Evolutionary conservation across 108 stramenopile genomes (phyloP).

Genomic region (Parietichytrium sp.): DNA sequence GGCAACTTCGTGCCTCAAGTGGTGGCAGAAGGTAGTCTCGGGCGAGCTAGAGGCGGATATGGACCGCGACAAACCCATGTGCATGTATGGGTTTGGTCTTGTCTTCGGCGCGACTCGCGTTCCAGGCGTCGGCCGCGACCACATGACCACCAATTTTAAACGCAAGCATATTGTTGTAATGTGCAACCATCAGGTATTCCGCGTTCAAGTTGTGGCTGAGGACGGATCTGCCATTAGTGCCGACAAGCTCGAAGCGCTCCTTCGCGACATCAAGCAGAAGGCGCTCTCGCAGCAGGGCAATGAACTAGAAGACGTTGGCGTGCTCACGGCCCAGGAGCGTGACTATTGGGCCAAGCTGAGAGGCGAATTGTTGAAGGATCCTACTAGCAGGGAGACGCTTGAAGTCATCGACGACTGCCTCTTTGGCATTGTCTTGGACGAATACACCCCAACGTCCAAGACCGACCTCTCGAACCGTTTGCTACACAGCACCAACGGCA

Average conservation of each 20-base stretch:
- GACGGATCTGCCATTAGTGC: slow-evolving; percentile 1
- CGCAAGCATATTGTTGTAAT: slow-evolving; percentile 45
- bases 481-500: slow-evolving; percentile 43
- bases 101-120: slow-evolving; percentile 44
- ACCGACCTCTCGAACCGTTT: slow-evolving; percentile 28
- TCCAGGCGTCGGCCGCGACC: slow-evolving; percentile 38
- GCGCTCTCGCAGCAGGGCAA: neutral
- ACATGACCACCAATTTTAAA: slow-evolving; percentile 35
- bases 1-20: neutral
- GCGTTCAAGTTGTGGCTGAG: neutral
- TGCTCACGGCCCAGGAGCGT: slow-evolving; percentile 40
- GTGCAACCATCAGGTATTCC: slow-evolving; percentile 42
- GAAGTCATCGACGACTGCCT: slow-evolving; percentile 47
- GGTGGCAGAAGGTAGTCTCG: slow-evolving; percentile 36
- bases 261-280: neutral
- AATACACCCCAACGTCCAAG: slow-evolving; percentile 38
- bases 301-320: slow-evolving; percentile 12
- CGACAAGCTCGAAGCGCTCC: slow-evolving; percentile 5
- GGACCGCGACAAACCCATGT: slow-evolving; percentile 38
- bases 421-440: slow-evolving; percentile 44
- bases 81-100: slow-evolving; percentile 42
- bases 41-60: slow-evolving; percentile 35
- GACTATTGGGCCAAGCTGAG: slow-evolving; percentile 47
- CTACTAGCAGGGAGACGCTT: slow-evolving; percentile 39
- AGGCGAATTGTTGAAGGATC: neutral